A percentile compares a stretch with the other conserved stretches of the same genome.
Evolutionary conservation across 2,329 filamentous ascomycete species (phyloP).

Genomic region (Hymenoscyphus fraxineus): DNA sequence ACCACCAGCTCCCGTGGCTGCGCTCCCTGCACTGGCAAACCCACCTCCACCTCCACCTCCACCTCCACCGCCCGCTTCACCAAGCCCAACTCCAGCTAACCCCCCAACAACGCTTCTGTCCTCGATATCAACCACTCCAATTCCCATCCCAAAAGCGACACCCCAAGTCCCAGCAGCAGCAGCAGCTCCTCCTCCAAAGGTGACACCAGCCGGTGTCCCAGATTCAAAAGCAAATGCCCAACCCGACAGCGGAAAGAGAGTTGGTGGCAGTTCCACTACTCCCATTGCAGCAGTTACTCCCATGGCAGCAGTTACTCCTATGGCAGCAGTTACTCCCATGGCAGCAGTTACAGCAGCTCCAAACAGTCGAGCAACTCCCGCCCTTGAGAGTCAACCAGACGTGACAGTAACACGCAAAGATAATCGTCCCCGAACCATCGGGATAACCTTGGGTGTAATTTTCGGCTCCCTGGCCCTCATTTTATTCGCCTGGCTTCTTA

Average conservation of each 20-base stretch:
- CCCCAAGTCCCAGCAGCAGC: background rate
- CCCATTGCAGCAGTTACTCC: background rate
- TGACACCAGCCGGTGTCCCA: background rate
- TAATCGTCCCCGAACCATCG: background rate
- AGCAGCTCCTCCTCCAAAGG: background rate
- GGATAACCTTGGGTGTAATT: background rate
- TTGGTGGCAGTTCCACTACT: background rate
- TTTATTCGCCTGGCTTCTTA: background rate
- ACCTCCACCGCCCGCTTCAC: background rate
- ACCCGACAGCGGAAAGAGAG: background rate
- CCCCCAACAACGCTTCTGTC: background rate
- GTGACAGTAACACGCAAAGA: background rate
- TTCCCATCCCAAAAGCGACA: background rate
- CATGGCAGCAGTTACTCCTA: background rate
- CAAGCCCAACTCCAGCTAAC: background rate
- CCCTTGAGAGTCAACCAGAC: background rate
- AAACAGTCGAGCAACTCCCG: background rate
- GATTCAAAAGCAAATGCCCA: background rate
- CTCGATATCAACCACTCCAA: background rate
- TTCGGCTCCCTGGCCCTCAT: background rate
- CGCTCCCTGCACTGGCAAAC: background rate
- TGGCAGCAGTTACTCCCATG: background rate
- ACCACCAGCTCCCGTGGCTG: background rate
- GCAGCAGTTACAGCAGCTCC: background rate
- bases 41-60: background rate